phyloP scores from a whole-genome alignment of 2,329 filamentous ascomycete species.

The Rachicladosporium sp. region DNA sequence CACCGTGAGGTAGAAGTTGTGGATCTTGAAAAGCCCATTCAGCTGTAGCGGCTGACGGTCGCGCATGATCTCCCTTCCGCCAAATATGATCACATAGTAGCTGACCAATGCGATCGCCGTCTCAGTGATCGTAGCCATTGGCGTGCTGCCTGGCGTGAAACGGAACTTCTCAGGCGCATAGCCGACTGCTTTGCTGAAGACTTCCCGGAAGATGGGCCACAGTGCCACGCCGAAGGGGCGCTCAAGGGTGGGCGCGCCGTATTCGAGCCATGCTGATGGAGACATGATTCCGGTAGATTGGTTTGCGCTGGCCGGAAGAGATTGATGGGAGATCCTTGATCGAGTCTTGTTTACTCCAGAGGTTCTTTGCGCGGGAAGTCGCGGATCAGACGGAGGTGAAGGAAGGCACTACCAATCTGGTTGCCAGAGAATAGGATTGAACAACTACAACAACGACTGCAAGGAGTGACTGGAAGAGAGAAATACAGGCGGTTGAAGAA shows the following conservation, averaged over 20 bases:
- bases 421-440: no score
- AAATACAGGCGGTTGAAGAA: no score
- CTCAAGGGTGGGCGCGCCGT: conserved; percentile 65
- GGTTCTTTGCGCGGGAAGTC: no score
- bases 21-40: conserved; percentile 79
- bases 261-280: conserved; percentile 40
- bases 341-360: no score
- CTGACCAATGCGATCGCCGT: conserved; percentile 67
- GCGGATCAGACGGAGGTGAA: no score
- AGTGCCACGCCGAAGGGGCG: conserved; percentile 80
- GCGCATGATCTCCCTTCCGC: conserved; percentile 85
- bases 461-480: no score
- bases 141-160: conserved; percentile 69
- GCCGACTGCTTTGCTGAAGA: conserved; percentile 62
- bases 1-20: conserved; percentile 87
- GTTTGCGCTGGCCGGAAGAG: background rate
- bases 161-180: conserved; percentile 78
- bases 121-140: conserved; percentile 80
- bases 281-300: conserved; percentile 30
- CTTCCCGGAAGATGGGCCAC: conserved; percentile 91
- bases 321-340: background rate
- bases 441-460: no score
- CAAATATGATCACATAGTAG: conserved; percentile 92
- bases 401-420: no score
- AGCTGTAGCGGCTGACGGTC: conserved; percentile 75